Evolutionary conservation across 306 rosid species (phyloP).

Genomic region (Betula pendula): DNA sequence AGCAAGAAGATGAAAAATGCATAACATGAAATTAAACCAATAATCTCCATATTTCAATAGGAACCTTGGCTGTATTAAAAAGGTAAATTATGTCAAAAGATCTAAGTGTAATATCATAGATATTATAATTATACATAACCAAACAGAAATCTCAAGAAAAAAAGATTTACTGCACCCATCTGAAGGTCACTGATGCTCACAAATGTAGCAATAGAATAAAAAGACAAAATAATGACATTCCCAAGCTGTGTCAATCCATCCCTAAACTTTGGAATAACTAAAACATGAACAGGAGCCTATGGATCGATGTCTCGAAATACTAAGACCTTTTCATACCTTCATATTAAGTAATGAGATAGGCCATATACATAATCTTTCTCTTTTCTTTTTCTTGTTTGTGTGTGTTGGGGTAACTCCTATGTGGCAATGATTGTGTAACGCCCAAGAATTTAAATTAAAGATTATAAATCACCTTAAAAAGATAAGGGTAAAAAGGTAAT

Average conservation of each 20-base stretch:
- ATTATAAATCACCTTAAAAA: too few species aligned
- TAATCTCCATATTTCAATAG: background rate
- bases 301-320: slow-evolving; percentile 84
- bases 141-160: background rate
- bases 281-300: slow-evolving; percentile 88
- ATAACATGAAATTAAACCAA: background rate
- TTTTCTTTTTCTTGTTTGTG: too few species aligned
- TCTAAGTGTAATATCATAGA: background rate
- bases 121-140: background rate
- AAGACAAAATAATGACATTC: slow-evolving; percentile 47
- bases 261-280: slow-evolving; percentile 80
- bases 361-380: too few species aligned
- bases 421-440: too few species aligned
- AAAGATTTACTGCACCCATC: background rate
- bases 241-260: slow-evolving; percentile 83
- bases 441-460: too few species aligned
- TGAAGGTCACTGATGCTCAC: background rate
- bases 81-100: background rate
- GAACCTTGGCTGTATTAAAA: background rate
- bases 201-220: slow-evolving; percentile 4
- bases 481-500: too few species aligned
- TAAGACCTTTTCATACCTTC: slow-evolving; percentile 68
- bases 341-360: too few species aligned
- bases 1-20: background rate
- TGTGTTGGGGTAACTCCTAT: too few species aligned